A percentile compares a stretch with the other conserved stretches of the same genome.
These are phyloP conservation scores for Punica granatum DNA, from an alignment of 345 rosid species.

Conservation along the genomic window DNA sequence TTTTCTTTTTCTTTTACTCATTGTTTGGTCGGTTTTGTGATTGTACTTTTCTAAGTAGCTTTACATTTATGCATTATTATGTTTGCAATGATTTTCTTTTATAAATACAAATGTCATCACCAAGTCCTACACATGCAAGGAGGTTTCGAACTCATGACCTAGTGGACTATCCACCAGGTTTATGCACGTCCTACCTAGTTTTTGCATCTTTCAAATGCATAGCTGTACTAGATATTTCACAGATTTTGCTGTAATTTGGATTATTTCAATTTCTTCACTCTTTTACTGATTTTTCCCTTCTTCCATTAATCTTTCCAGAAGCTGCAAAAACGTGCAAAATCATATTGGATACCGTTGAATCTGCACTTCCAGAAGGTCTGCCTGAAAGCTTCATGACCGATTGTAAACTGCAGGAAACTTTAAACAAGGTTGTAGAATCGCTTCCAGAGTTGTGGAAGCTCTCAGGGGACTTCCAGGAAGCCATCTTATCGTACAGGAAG, in stretches of 20 bases:
- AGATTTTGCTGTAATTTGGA: not conserved
- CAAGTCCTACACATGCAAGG: no score
- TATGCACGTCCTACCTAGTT: no score
- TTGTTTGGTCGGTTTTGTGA: not conserved
- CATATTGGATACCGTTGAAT: constrained; percentile 55
- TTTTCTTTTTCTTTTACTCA: not conserved
- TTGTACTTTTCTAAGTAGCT: not conserved
- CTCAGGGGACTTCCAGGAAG: constrained; percentile 44
- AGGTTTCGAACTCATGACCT: no score
- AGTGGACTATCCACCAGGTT: no score
- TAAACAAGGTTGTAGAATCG: constrained; percentile 58
- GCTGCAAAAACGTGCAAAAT: constrained; percentile 66
- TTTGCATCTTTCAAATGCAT: not conserved
- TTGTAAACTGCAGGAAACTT: constrained; percentile 43
- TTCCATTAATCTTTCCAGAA: constrained; percentile 35
- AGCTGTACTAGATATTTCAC: not conserved
- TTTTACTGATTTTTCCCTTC: not conserved
- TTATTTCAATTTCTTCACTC: not conserved
- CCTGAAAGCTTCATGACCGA: constrained; percentile 39
- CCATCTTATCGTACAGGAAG: constrained; percentile 49
- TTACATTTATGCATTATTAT: not conserved
- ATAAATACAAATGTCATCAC: no score
- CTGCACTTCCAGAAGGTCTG: constrained; percentile 67
- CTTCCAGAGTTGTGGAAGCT: constrained; percentile 72
- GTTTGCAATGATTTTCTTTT: not conserved